Conservation (phyloP, 192 early-diverging fungal species). For the Backusella sp. region DNA sequence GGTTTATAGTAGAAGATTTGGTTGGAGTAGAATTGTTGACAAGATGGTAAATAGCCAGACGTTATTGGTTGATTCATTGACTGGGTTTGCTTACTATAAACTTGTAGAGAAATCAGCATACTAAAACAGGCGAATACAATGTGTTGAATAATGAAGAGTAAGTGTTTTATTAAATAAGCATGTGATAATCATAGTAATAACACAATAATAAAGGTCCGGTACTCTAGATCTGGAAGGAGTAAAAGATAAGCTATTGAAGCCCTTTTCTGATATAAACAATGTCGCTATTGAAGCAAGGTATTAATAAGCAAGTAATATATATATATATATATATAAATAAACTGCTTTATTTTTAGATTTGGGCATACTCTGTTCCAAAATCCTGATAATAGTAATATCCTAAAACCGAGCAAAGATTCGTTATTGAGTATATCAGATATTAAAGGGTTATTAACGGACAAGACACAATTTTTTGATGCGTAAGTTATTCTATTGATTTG, state of each 20-base stretch:
- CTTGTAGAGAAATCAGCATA: neutral
- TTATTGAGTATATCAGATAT: neutral
- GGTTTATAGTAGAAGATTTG: neutral
- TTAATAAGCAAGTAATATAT: neutral
- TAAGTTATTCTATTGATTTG: neutral
- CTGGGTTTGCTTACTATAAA: neutral
- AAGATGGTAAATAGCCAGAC: neutral
- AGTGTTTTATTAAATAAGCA: neutral
- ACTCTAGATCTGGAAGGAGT: neutral
- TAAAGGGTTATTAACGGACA: neutral
- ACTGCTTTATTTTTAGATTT: constrained; percentile 2
- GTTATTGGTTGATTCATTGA: neutral
- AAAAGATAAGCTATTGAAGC: neutral
- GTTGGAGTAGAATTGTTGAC: constrained; percentile 5
- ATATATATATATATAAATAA: neutral
- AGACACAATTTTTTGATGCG: constrained; percentile 10
- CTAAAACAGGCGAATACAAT: neutral
- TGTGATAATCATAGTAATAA: neutral
- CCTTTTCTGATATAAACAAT: neutral
- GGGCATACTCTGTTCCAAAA: constrained; percentile 15
- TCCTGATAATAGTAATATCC: neutral
- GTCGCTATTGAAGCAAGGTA: constrained; percentile 19
- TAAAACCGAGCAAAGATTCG: neutral
- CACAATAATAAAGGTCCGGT: neutral
- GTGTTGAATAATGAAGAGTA: neutral